A percentile compares a stretch with the other conserved stretches of the same genome.
phyloP scores from a whole-genome alignment of 176 grass and related monocot genomes.

The Carex littledalei region DNA sequence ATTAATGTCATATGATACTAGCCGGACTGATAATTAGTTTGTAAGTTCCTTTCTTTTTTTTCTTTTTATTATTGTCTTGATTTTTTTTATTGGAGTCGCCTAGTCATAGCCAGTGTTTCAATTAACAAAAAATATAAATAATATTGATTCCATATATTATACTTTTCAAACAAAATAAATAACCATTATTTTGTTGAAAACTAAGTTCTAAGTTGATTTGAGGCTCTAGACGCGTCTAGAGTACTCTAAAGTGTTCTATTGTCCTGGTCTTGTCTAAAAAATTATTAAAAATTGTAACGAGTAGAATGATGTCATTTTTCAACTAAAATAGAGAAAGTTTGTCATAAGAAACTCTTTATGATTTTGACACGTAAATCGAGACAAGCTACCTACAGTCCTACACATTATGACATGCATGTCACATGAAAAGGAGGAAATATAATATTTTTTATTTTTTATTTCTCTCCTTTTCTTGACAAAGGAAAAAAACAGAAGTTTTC shows the following conservation, averaged over 20 bases:
- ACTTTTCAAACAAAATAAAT: not conserved
- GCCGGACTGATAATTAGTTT: not conserved
- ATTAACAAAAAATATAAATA: not conserved
- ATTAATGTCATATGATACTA: too few relatives aligned
- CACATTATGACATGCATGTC: not conserved
- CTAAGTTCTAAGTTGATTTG: not conserved
- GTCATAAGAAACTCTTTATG: not conserved
- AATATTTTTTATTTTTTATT: not conserved
- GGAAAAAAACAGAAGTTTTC: not conserved
- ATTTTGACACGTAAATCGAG: constrained; percentile 9
- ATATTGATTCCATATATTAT: not conserved
- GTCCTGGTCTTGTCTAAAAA: not conserved
- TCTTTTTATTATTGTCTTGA: not conserved
- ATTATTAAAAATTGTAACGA: not conserved
- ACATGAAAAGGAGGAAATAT: not conserved
- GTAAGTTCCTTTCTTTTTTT: not conserved
- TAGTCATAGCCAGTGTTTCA: not conserved
- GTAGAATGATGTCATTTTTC: constrained; percentile 5
- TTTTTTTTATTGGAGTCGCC: not conserved
- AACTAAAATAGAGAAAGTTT: not conserved
- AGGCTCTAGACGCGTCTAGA: not conserved
- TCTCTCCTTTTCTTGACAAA: not conserved
- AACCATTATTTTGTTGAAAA: not conserved
- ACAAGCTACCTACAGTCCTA: constrained; percentile 10
- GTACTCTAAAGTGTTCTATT: not conserved